These are phyloP conservation scores for Nakataea oryzae DNA, from an alignment of 2,329 filamentous ascomycete species.

Conservation along the genomic window DNA sequence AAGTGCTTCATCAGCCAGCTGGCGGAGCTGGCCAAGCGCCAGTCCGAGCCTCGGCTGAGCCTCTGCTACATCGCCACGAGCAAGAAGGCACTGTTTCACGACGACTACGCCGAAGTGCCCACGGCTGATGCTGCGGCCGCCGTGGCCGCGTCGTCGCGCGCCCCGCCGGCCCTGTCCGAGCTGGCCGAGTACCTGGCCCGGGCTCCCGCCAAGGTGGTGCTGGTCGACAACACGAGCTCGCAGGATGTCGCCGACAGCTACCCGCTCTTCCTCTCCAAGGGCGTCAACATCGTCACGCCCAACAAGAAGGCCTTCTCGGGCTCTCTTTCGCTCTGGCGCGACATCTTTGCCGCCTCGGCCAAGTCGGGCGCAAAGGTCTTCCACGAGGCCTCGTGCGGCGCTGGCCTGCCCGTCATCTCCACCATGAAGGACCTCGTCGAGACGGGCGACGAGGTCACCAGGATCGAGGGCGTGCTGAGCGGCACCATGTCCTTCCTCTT, in stretches of 20 bases:
- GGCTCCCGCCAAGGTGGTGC: constrained; percentile 66
- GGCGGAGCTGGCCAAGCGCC: constrained; percentile 52
- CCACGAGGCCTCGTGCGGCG: constrained; percentile 91
- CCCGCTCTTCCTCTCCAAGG: constrained; percentile 67
- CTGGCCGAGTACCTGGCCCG: constrained; percentile 68
- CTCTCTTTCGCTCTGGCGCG: constrained; percentile 69
- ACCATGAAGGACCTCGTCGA: constrained; percentile 90
- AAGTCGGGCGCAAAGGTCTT: constrained; percentile 72
- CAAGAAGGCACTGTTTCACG: constrained; percentile 68
- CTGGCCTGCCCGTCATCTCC: constrained; percentile 85
- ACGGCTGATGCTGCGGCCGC: constrained; percentile 44
- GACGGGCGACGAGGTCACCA: constrained; percentile 83
- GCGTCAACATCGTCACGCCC: constrained; percentile 86
- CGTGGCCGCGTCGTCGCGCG: constrained; percentile 52
- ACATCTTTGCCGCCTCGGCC: constrained; percentile 68
- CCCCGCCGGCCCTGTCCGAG: constrained; percentile 57
- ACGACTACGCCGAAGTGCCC: constrained; percentile 59
- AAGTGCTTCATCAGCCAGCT: constrained; percentile 85
- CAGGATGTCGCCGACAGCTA: constrained; percentile 77
- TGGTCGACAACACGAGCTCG: constrained; percentile 94
- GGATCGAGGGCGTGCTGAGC: constrained; percentile 94
- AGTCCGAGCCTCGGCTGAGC: constrained; percentile 58
- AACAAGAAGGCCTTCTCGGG: constrained; percentile 98
- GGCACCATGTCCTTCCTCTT: constrained; percentile 98
- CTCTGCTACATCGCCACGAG: constrained; percentile 82